Percentiles rank a stretch among this genome's conserved stretches.
Evolutionary conservation across 2,329 filamentous ascomycete genomes (phyloP).

Genomic region (Calonectria hawksworthii): DNA sequence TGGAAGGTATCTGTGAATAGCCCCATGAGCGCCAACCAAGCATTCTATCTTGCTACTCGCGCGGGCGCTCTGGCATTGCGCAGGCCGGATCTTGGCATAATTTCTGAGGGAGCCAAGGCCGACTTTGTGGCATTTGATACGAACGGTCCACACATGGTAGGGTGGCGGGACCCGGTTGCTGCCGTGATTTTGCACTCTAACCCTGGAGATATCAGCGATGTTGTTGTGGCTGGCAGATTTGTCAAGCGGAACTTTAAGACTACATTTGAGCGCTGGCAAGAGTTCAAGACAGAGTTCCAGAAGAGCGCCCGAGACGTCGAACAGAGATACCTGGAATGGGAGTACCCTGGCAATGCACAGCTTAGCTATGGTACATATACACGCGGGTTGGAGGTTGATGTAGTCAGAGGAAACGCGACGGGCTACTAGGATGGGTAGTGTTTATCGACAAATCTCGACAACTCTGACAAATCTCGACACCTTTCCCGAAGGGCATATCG

Average conservation of each 20-base stretch:
- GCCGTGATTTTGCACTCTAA: slow-evolving; percentile 69
- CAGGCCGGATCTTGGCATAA: slow-evolving; percentile 63
- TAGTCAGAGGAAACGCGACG: neutral
- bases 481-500: too few relatives aligned
- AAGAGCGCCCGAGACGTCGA: slow-evolving; percentile 17
- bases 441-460: too few relatives aligned
- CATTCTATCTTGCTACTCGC: slow-evolving; percentile 68
- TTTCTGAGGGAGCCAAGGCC: slow-evolving; percentile 64
- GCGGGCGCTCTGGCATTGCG: slow-evolving; percentile 65
- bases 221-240: slow-evolving; percentile 64
- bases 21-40: slow-evolving; percentile 67
- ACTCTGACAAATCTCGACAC: too few relatives aligned
- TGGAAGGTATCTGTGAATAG: slow-evolving; percentile 59
- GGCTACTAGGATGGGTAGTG: neutral
- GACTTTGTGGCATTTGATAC: slow-evolving; percentile 67
- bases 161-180: slow-evolving; percentile 68
- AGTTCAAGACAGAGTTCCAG: slow-evolving; percentile 45
- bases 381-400: neutral
- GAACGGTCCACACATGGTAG: slow-evolving; percentile 62
- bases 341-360: neutral
- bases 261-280: neutral
- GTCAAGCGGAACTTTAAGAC: slow-evolving; percentile 50
- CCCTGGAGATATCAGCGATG: slow-evolving; percentile 65
- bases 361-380: too few relatives aligned
- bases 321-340: slow-evolving; percentile 37